Conservation (phyloP, 257 asterid species). For the Solanum appendiculatum region DNA sequence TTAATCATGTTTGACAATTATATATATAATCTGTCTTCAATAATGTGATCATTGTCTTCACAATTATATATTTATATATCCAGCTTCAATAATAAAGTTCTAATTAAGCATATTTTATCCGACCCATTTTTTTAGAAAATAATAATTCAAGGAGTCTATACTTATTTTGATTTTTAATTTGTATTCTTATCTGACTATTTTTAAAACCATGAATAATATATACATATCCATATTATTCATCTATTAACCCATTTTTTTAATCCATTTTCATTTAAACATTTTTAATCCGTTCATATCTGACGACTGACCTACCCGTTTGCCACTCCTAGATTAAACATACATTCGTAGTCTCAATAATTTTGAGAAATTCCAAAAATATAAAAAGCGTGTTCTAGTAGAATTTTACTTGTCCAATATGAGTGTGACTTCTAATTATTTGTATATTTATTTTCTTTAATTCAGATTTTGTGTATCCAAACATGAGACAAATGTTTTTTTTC, state of each 20-base stretch:
- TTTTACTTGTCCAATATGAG: neutral
- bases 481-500: neutral
- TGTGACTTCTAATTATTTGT: neutral
- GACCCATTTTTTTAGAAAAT: neutral
- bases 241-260: neutral
- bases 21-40: neutral
- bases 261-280: neutral
- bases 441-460: neutral
- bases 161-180: neutral
- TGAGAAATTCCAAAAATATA: neutral
- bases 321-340: neutral
- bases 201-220: neutral
- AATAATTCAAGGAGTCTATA: neutral
- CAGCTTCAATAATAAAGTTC: neutral
- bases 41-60: neutral
- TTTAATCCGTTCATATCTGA: neutral
- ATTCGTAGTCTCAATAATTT: neutral
- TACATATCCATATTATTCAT: neutral
- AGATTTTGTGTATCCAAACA: neutral
- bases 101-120: neutral
- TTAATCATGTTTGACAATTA: neutral
- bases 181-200: neutral
- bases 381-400: neutral
- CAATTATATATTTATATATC: neutral
- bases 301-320: neutral